Evolutionary conservation across 1,284 basidiomycete genomes (phyloP), one percentile per base, ranked within the genome.

Genomic region (Sanghuangporus sanghuang): DNA sequence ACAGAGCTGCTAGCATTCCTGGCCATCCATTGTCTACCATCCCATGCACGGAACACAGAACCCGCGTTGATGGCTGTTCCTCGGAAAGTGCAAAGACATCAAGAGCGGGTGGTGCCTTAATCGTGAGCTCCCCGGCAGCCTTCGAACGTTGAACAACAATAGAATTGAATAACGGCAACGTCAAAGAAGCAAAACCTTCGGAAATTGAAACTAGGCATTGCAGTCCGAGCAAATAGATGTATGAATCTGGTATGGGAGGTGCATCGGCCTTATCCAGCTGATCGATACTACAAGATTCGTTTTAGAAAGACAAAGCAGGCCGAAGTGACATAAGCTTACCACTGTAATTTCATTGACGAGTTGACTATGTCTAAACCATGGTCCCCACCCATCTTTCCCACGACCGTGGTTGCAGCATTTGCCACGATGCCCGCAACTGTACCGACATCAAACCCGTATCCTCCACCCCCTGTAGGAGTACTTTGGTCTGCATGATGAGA

Each of bases 181-280:
- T 85, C 68, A 85, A 89, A 0, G 84, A 77, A 0, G 90, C 89
- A 64, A 98, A 90, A 3, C 94, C 94, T 71, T 97, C 93, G 57
- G 92, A 93, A 2, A 99, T 79, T 0, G 93, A 90, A 21, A 92
- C 84, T 6, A 98, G 82, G 68, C 92, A 95, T 71, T 98, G 95
- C 0, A 97, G 82, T 0, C 90, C 91, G 1, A 99, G 85, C 1
- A 98, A 86, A 72, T 96, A 97, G 63, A 95, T 84, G 73, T 99
- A 98, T 0, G 92, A 85, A 66, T 98, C 95, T 0, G 95, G 95
- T 57, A 96, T 93, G 0, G 85, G 79, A 0, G 97, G 97, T 0
- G 96, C 87, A 70, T 99, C 97, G 0, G 93, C 89, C 75, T 99
- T 97, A 77, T 98, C 95, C 16, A 96, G 85, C 73, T 97, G 95